Percentiles rank a stretch among this genome's conserved stretches.
Evolutionary conservation across 352 stramenopile species (phyloP).

Genomic region (Globisporangium yorkense): DNA sequence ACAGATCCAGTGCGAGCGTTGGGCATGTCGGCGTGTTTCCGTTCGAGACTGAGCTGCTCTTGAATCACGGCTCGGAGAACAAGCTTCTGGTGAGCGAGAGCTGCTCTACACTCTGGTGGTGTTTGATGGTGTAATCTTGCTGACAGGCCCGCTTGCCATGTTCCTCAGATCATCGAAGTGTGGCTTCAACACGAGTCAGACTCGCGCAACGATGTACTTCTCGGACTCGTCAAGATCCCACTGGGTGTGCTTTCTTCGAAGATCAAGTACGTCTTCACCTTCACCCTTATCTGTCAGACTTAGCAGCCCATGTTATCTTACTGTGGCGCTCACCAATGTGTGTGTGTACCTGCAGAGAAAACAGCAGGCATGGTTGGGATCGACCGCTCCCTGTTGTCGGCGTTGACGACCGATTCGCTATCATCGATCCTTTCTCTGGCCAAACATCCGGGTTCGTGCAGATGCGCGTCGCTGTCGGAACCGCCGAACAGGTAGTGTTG

Average conservation of each 20-base stretch:
- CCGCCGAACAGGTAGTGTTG: conserved; percentile 40
- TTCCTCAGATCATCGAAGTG: conserved; percentile 32
- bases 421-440: conserved; percentile 43
- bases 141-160: neutral
- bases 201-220: conserved; percentile 13
- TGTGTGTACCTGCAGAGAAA: neutral
- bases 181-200: conserved; percentile 21
- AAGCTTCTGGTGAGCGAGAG: conserved; percentile 26
- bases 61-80: conserved; percentile 15
- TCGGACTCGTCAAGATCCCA: conserved; percentile 32
- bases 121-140: neutral
- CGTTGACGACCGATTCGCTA: conserved; percentile 23
- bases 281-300: neutral
- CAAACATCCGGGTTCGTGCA: conserved; percentile 25
- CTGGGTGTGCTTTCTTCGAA: conserved; percentile 15
- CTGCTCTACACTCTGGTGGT: neutral
- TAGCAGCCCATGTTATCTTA: neutral
- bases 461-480: conserved; percentile 32
- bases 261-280: conserved; percentile 19
- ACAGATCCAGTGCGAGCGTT: neutral
- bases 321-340: neutral
- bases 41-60: conserved; percentile 15
- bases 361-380: conserved; percentile 2
- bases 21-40: conserved; percentile 27
- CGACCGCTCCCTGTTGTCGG: conserved; percentile 21